Evolutionary conservation across 1,284 basidiomycete genomes (phyloP).

Genomic region (Trichosporon faecale): DNA sequence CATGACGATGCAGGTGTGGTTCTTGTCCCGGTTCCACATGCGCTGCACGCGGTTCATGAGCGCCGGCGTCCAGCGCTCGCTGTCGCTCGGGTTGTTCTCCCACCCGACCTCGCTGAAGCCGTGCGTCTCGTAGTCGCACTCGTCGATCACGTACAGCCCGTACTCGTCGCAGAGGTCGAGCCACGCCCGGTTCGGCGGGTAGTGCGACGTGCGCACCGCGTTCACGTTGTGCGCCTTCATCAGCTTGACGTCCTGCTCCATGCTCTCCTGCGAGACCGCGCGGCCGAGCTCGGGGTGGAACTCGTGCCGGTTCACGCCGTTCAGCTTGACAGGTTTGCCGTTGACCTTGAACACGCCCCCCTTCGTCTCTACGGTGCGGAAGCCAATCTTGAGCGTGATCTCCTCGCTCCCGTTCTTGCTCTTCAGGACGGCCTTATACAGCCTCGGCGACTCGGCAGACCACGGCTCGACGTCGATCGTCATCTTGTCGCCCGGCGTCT

Average conservation of each 20-base stretch:
- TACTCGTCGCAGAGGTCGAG: conserved; percentile 34
- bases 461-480: conserved; percentile 23
- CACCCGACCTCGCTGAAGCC: conserved; percentile 27
- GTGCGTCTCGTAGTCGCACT: conserved; percentile 34
- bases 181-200: conserved; percentile 31
- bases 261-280: conserved; percentile 20
- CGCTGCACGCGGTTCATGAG: conserved; percentile 26
- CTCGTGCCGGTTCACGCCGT: conserved; percentile 35
- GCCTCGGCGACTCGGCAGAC: conserved; percentile 30
- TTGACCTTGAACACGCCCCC: conserved; percentile 30
- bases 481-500: conserved; percentile 24
- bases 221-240: conserved; percentile 36
- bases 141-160: conserved; percentile 34
- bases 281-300: conserved; percentile 29
- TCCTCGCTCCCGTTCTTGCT: conserved; percentile 20
- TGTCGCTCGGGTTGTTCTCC: conserved; percentile 25
- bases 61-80: conserved; percentile 19
- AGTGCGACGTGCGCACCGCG: conserved; percentile 31
- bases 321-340: conserved; percentile 27
- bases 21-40: conserved; percentile 35
- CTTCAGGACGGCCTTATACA: conserved; percentile 17
- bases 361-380: conserved; percentile 27
- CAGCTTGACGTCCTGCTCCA: conserved; percentile 30
- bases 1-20: conserved; percentile 31
- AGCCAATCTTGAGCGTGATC: conserved; percentile 30